A percentile compares a stretch with the other conserved stretches of the same genome.
Conservation (phyloP, 2,329 filamentous ascomycete species). For the Pseudocercospora musae region DNA sequence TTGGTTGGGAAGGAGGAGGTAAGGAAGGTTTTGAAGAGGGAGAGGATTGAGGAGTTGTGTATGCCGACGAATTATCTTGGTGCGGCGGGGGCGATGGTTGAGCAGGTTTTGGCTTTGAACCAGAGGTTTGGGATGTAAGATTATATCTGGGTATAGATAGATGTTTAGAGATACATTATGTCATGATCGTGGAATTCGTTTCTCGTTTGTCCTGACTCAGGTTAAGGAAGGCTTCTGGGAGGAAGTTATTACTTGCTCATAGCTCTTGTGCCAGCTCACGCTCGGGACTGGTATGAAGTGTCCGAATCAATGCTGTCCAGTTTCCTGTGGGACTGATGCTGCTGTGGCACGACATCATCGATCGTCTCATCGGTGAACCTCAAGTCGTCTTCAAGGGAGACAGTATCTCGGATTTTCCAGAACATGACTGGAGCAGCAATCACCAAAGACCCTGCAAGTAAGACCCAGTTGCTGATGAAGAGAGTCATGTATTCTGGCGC, state of each 20-base stretch:
- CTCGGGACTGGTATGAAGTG: neutral
- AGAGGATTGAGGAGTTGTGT: conserved; percentile 25
- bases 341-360: conserved; percentile 57
- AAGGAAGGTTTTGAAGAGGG: conserved; percentile 9
- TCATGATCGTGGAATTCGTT: neutral
- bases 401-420: conserved; percentile 72
- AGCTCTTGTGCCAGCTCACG: neutral
- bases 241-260: neutral
- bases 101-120: conserved; percentile 19
- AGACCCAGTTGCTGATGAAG: conserved; percentile 71
- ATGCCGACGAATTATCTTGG: conserved; percentile 30
- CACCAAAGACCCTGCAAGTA: conserved; percentile 67
- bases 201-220: neutral
- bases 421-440: conserved; percentile 76
- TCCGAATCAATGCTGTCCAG: neutral
- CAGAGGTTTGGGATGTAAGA: neutral
- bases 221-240: neutral
- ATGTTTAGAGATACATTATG: neutral
- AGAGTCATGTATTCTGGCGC: conserved; percentile 63
- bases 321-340: neutral
- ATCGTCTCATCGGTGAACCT: conserved; percentile 82
- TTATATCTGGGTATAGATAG: neutral
- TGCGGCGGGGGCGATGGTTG: conserved; percentile 24
- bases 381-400: conserved; percentile 73
- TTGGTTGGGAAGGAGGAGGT: conserved; percentile 22